Evolutionary conservation across 495 filamentous ascomycete genomes (phyloP).

Genomic region (Neurospora sp.): DNA sequence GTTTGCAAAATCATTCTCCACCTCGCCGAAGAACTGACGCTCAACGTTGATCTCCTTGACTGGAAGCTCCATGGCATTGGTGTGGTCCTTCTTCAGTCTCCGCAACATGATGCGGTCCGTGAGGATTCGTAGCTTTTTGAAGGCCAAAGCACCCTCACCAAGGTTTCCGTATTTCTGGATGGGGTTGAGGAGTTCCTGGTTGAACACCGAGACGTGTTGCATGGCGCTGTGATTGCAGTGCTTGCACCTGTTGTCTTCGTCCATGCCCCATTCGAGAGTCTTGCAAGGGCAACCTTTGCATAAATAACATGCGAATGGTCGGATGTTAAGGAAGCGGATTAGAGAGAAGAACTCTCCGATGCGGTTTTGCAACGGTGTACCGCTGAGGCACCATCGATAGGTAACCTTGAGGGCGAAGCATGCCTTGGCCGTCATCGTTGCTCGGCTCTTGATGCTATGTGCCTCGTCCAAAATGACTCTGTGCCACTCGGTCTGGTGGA

Average conservation of each 20-base stretch:
- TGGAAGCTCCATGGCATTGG: conserved; percentile 85
- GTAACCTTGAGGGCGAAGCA: conserved; percentile 80
- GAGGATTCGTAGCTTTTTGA: conserved; percentile 72
- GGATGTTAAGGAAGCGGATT: conserved; percentile 76
- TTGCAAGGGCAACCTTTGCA: conserved; percentile 77
- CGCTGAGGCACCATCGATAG: conserved; percentile 91
- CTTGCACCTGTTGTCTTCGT: conserved; percentile 55
- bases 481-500: conserved; percentile 82
- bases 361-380: conserved; percentile 90
- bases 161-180: conserved; percentile 45
- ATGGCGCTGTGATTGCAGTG: conserved; percentile 58
- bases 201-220: conserved; percentile 89
- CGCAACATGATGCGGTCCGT: conserved; percentile 90
- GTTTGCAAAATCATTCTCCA: conserved; percentile 87
- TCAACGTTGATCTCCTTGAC: conserved; percentile 87
- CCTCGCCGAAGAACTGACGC: conserved; percentile 90
- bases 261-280: conserved; percentile 72
- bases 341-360: conserved; percentile 97
- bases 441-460: conserved; percentile 87
- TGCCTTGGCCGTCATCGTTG: conserved; percentile 82
- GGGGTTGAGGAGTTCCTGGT: conserved; percentile 86
- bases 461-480: conserved; percentile 92
- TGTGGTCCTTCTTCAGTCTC: conserved; percentile 84
- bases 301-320: conserved; percentile 85
- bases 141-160: conserved; percentile 50